phyloP scores from a whole-genome alignment of 768 basidiomycete genomes.

The Coprinopsis strossmayeri region DNA sequence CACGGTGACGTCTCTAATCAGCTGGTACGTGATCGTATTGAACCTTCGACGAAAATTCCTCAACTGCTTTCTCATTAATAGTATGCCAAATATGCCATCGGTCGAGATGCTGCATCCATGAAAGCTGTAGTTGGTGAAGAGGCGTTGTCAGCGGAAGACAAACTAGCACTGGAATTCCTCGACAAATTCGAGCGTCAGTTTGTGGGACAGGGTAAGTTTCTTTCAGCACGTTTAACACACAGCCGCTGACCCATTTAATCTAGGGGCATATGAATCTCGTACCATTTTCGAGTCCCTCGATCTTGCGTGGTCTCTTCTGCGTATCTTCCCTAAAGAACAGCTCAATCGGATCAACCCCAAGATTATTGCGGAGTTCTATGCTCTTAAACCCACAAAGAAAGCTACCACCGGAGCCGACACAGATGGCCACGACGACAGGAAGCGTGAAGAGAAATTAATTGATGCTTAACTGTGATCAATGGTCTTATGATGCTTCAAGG shows the following conservation, averaged over 20 bases:
- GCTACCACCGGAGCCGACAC: constrained; percentile 40
- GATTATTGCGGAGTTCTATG: constrained; percentile 92
- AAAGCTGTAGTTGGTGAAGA: constrained; percentile 99
- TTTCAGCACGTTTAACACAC: constrained; percentile 5
- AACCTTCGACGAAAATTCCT: constrained; percentile 5
- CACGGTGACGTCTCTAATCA: constrained; percentile 99
- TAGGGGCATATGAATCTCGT: constrained; percentile 91
- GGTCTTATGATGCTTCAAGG: not conserved
- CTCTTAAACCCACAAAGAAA: constrained; percentile 72
- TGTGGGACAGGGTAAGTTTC: constrained; percentile 81
- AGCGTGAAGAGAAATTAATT: constrained; percentile 33
- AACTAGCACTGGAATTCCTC: constrained; percentile 93
- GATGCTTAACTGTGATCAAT: constrained; percentile 42
- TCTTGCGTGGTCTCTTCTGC: constrained; percentile 91
- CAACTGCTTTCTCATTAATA: constrained; percentile 25
- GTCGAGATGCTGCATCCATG: constrained; percentile 95
- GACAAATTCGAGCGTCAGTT: constrained; percentile 98
- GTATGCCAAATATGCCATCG: constrained; percentile 99
- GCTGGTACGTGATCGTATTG: constrained; percentile 48
- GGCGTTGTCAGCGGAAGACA: constrained; percentile 90
- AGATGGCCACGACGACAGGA: constrained; percentile 32
- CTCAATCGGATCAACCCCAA: constrained; percentile 97
- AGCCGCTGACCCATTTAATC: constrained; percentile 4
- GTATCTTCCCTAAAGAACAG: constrained; percentile 98
- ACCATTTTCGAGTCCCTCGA: constrained; percentile 97